Conservation (phyloP, 1,139 yeast genomes). For the Scheffersomyces stambukii region DNA sequence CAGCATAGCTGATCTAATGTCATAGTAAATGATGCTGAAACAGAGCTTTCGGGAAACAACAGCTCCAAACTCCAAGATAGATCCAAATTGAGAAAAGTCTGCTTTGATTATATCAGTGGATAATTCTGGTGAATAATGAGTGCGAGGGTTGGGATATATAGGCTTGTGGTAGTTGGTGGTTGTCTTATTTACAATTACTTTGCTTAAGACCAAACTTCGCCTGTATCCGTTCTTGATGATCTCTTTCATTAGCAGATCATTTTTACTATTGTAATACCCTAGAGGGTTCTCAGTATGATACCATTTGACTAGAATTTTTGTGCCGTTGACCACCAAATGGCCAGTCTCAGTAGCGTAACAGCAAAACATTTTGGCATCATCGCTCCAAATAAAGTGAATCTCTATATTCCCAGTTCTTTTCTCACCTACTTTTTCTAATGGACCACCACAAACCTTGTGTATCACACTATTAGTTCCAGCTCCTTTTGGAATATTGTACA, state of each 20-base stretch:
- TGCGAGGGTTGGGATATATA: constrained; percentile 31
- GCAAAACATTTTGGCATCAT: constrained; percentile 55
- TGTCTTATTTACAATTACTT: constrained; percentile 21
- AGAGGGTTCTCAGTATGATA: constrained; percentile 18
- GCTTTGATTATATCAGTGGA: constrained; percentile 27
- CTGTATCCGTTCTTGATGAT: constrained; percentile 27
- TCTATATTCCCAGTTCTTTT: constrained; percentile 38
- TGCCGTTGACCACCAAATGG: constrained; percentile 60
- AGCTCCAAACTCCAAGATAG: constrained; percentile 60
- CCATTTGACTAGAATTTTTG: constrained; percentile 40
- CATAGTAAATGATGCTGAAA: constrained; percentile 58
- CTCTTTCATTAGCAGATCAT: constrained; percentile 27
- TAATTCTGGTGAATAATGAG: constrained; percentile 27
- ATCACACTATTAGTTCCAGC: constrained; percentile 48
- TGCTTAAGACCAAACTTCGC: constrained; percentile 30
- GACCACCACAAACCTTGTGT: constrained; percentile 69
- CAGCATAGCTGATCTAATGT: constrained; percentile 58
- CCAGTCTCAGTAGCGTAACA: constrained; percentile 50
- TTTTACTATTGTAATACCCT: constrained; percentile 29
- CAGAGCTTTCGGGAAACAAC: constrained; percentile 64
- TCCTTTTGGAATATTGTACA: constrained; percentile 15
- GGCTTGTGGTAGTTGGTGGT: constrained; percentile 14
- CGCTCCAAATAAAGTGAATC: constrained; percentile 49
- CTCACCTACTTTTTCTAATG: constrained; percentile 50
- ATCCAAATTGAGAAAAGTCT: constrained; percentile 59